Conservation (phyloP, 305 asterid genomes). For the Solanum chacoense region DNA sequence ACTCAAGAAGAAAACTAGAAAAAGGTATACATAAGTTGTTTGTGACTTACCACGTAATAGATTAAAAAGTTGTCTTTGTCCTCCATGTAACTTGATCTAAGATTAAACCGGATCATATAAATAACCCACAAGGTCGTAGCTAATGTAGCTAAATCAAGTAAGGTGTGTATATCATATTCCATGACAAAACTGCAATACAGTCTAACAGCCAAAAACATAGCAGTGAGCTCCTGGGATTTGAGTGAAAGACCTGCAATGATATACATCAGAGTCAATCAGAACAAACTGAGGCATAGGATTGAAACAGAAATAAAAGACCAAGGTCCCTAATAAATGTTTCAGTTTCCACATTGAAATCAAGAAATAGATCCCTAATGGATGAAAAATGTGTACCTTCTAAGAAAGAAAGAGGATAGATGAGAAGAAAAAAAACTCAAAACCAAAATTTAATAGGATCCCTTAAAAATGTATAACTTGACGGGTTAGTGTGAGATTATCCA, state of each 20-base stretch:
- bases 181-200: slow-evolving; percentile 87
- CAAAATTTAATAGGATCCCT: not conserved
- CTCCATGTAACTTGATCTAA: slow-evolving; percentile 74
- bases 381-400: not conserved
- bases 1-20: not conserved
- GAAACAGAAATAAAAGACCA: not conserved
- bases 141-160: slow-evolving; percentile 83
- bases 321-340: not conserved
- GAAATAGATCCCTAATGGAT: not conserved
- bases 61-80: slow-evolving; percentile 63
- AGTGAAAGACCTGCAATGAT: slow-evolving; percentile 72
- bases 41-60: slow-evolving; percentile 66
- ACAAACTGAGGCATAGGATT: not conserved
- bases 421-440: not conserved
- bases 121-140: slow-evolving; percentile 91
- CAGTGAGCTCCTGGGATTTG: slow-evolving; percentile 89
- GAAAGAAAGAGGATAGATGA: not conserved
- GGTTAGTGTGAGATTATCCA: not conserved
- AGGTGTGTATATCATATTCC: slow-evolving; percentile 93
- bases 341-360: not conserved
- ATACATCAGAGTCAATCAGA: not conserved
- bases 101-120: slow-evolving; percentile 63
- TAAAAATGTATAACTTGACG: not conserved
- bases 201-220: slow-evolving; percentile 82
- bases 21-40: not conserved